These are phyloP conservation scores for Neophaeococcomyces mojaviensis DNA, from an alignment of 2,329 filamentous ascomycete species.

Conservation along the genomic window DNA sequence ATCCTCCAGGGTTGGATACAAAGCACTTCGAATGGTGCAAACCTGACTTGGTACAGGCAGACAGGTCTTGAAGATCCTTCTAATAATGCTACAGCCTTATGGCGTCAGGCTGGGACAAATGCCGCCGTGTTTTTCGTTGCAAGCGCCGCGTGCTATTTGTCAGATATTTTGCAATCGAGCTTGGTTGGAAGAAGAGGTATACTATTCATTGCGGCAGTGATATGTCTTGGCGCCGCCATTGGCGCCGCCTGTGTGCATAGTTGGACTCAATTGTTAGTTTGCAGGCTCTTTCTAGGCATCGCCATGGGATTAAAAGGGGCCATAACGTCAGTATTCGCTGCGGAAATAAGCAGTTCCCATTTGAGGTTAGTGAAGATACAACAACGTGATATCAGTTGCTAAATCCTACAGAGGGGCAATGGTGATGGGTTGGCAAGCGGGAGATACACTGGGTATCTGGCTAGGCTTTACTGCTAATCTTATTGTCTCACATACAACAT, in stretches of 20 bases:
- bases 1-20: conserved; percentile 47
- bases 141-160: not conserved
- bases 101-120: conserved; percentile 59
- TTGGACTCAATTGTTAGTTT: conserved; percentile 64
- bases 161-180: conserved; percentile 4
- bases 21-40: conserved; percentile 46
- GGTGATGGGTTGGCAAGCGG: conserved; percentile 71
- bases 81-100: conserved; percentile 37
- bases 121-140: conserved; percentile 42
- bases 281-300: conserved; percentile 65
- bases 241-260: not conserved
- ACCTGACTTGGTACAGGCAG: conserved; percentile 42
- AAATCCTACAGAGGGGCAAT: conserved; percentile 31
- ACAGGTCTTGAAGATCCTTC: conserved; percentile 37
- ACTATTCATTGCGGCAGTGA: not conserved
- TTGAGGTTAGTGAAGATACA: conserved; percentile 42
- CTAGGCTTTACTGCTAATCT: conserved; percentile 60
- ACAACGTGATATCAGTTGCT: not conserved
- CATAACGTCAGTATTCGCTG: conserved; percentile 68
- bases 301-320: conserved; percentile 69
- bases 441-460: conserved; percentile 57
- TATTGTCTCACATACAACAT: conserved; percentile 51
- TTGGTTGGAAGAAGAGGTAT: not conserved
- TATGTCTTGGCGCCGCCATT: not conserved
- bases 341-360: conserved; percentile 66